phyloP scores from a whole-genome alignment of 169 alveolate species.

The Eimeria tenella region DNA sequence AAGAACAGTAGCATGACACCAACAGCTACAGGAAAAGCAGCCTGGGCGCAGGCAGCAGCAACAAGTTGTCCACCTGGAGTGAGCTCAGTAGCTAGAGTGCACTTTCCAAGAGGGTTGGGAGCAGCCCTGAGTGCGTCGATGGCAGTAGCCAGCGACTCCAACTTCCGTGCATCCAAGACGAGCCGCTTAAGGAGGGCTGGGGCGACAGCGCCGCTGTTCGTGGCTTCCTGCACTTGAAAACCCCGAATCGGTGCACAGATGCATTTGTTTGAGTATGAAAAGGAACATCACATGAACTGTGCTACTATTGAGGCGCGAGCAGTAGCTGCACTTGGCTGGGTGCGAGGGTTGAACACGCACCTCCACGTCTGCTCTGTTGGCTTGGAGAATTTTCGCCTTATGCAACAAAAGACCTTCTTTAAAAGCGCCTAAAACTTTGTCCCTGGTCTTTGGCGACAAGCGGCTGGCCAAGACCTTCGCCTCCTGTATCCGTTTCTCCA shows the following conservation, averaged over 20 bases:
- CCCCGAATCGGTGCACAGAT: background rate
- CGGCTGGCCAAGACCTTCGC: conserved; percentile 5
- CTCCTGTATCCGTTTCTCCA: background rate
- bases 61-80: background rate
- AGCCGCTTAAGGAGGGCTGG: background rate
- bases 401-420: background rate
- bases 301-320: background rate
- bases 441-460: background rate
- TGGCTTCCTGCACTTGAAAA: conserved; percentile 17
- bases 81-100: conserved; percentile 49
- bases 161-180: background rate
- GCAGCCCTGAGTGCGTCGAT: conserved; percentile 5
- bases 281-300: background rate
- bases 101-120: conserved; percentile 28
- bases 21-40: conserved; percentile 1
- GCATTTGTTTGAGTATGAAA: background rate
- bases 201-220: background rate
- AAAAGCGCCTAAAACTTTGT: background rate
- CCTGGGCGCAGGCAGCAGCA: conserved; percentile 19
- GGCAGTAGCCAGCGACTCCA: background rate
- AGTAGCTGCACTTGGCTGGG: background rate
- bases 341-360: background rate
- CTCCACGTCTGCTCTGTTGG: conserved; percentile 36
- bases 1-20: background rate
- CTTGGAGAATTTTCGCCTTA: background rate